Percentiles rank a stretch among this genome's conserved stretches.
Evolutionary conservation across 768 basidiomycete genomes (phyloP).

Genomic region (Pisolithus sp.): DNA sequence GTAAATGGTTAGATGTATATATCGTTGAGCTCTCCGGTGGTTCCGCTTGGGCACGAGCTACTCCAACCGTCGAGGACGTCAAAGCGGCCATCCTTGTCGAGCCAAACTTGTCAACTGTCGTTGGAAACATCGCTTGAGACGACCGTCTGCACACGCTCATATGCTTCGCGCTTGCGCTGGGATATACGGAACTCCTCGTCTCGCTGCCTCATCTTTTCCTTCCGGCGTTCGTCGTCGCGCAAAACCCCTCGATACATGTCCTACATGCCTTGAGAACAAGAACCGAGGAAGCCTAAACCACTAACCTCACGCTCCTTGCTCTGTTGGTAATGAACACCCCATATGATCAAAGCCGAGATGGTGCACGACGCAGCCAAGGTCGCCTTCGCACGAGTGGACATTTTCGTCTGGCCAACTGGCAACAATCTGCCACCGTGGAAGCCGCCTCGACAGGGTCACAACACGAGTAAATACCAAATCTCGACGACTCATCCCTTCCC

Average conservation of each 20-base stretch:
- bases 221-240: constrained; percentile 77
- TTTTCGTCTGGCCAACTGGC: constrained; percentile 21
- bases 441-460: constrained; percentile 14
- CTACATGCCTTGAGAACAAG: constrained; percentile 34
- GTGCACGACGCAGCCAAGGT: constrained; percentile 65
- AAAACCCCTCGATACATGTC: constrained; percentile 89
- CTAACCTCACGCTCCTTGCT: constrained; percentile 72
- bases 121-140: constrained; percentile 14
- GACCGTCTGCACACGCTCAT: constrained; percentile 47
- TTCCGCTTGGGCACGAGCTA: too few species aligned
- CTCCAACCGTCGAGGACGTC: too few species aligned
- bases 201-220: constrained; percentile 62
- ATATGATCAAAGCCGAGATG: constrained; percentile 67
- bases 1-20: too few species aligned
- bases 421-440: constrained; percentile 14
- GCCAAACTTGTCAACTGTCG: not conserved
- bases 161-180: constrained; percentile 54
- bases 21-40: too few species aligned
- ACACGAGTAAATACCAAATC: constrained; percentile 35
- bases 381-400: constrained; percentile 68
- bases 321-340: constrained; percentile 87
- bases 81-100: too few species aligned
- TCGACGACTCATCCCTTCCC: not conserved
- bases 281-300: not conserved
- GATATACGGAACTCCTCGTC: constrained; percentile 60